Evolutionary conservation across 768 basidiomycete species (phyloP).

Genomic region (Mycena sanguinolenta): DNA sequence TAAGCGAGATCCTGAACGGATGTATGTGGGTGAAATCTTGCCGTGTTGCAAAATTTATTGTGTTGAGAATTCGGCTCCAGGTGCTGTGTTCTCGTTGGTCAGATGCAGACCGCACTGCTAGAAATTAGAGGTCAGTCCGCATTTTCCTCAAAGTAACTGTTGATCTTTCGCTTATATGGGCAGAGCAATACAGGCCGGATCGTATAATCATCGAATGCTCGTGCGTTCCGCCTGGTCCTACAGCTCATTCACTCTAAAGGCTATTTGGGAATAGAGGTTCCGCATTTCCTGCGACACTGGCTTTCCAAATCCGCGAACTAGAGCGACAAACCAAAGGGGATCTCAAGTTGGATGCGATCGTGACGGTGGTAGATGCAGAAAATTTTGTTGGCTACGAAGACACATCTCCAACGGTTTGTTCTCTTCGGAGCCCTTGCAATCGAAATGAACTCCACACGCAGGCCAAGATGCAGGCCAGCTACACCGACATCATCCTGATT

Average conservation of each 20-base stretch:
- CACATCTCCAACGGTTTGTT: conserved; percentile 74
- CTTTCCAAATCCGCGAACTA: conserved; percentile 93
- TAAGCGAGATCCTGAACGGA: conserved; percentile 96
- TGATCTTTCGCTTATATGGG: conserved; percentile 4
- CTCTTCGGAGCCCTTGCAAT: not conserved
- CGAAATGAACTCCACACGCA: not conserved
- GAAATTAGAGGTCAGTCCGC: conserved; percentile 82
- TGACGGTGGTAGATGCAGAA: conserved; percentile 92
- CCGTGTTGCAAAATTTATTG: not conserved
- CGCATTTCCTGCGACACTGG: conserved; percentile 95
- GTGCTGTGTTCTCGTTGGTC: conserved; percentile 95
- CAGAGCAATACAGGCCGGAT: conserved; percentile 88
- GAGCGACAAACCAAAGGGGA: conserved; percentile 82
- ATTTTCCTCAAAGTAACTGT: not conserved
- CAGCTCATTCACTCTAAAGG: not conserved
- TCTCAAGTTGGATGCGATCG: conserved; percentile 88
- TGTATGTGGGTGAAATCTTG: conserved; percentile 76
- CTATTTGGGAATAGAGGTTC: conserved; percentile 73
- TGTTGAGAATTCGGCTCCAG: conserved; percentile 50
- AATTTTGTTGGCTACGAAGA: conserved; percentile 96
- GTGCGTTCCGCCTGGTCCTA: conserved; percentile 57
- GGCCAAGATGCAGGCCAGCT: conserved; percentile 95
- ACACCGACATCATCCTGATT: conserved; percentile 91
- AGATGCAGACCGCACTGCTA: conserved; percentile 91
- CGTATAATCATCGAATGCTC: conserved; percentile 97